Evolutionary conservation across 2,329 filamentous ascomycete genomes (phyloP).

Genomic region (Emmonsiellopsis sp.): DNA sequence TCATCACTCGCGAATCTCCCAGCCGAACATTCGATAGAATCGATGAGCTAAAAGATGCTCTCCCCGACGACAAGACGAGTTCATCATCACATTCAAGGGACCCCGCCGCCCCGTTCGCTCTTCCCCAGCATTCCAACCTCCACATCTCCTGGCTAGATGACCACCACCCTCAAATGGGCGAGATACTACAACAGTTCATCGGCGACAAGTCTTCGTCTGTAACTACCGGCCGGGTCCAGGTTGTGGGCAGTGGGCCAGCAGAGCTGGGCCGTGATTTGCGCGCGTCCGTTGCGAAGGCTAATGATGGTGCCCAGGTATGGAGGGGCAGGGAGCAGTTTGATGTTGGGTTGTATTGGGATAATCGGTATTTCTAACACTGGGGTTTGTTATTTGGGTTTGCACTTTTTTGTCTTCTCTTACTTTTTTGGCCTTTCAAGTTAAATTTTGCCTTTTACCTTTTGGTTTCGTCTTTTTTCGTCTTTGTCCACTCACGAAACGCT

Average conservation of each 20-base stretch:
- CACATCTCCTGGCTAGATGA: slow-evolving; percentile 6
- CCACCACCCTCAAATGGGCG: slow-evolving; percentile 39
- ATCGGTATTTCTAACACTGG: slow-evolving; percentile 35
- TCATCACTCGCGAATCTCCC: slow-evolving; percentile 41
- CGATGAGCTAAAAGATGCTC: background rate
- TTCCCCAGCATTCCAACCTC: background rate
- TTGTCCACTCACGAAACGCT: background rate
- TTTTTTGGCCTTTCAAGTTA: background rate
- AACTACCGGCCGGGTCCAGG: slow-evolving; percentile 39
- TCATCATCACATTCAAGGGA: slow-evolving; percentile 16
- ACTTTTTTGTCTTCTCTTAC: background rate
- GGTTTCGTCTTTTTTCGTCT: background rate
- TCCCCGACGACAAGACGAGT: background rate
- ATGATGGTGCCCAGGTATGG: slow-evolving; percentile 47
- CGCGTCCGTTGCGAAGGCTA: slow-evolving; percentile 43
- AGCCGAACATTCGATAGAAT: background rate
- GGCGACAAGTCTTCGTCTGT: slow-evolving; percentile 23
- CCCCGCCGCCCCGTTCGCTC: background rate
- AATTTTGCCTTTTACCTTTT: background rate
- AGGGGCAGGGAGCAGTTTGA: slow-evolving; percentile 47
- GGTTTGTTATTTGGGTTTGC: background rate
- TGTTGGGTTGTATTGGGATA: slow-evolving; percentile 50
- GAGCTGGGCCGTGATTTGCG: slow-evolving; percentile 52
- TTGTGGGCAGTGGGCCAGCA: slow-evolving; percentile 53
- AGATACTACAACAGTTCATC: slow-evolving; percentile 42